Evolutionary conservation across 352 stramenopile species (phyloP), one percentile per base, ranked within the genome.

Genomic region (Globisporangium splendens): DNA sequence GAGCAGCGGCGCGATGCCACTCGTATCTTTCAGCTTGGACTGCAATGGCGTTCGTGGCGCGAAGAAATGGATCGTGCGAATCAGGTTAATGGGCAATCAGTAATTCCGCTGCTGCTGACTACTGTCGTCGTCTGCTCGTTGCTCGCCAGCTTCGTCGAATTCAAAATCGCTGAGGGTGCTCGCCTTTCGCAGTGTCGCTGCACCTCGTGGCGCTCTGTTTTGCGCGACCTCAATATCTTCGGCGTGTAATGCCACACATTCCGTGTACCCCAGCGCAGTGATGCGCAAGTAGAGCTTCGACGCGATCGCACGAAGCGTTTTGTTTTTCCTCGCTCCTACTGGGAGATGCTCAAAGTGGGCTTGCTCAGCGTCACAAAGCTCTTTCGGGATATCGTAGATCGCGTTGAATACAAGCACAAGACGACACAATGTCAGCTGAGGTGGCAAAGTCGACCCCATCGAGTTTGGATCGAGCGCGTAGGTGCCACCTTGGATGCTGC

Each of bases 381-480:
- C 82, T 8, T 77, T 70, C 1, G 80, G 80, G 31, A 94, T 91
- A 50, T 94, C 84, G 56, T 94, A 92, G 21, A 94, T 86, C 8
- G 77, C 84, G 11, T 86, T 91, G 52, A 92, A 78, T 14, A 92
- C 82, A 11, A 94, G 54, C 46, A 91, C 73, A 13, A 94, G 64
- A 2, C 82, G 72, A 50, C 84, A 94, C 35, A 92, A 63, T n/a
- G 84, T 94, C 17, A 94, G 59, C 44, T 92, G 80, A 1, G 75
- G 46, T 2, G 84, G 82, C 14, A 91, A 53, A 15, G 86, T 62
- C 0, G 73, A 71, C 11, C 68, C 58, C 15, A 53, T 70, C 20
- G 77, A 61, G 17, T 59, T 71, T 2, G 79, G 81, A 39, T 91
- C 79, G 8, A 89, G 55, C 0, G 68, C 57, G 31, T 75, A 71